Base-by-base conservation (phyloP, 768 basidiomycete species). In the Trametes sanguinea region DNA sequence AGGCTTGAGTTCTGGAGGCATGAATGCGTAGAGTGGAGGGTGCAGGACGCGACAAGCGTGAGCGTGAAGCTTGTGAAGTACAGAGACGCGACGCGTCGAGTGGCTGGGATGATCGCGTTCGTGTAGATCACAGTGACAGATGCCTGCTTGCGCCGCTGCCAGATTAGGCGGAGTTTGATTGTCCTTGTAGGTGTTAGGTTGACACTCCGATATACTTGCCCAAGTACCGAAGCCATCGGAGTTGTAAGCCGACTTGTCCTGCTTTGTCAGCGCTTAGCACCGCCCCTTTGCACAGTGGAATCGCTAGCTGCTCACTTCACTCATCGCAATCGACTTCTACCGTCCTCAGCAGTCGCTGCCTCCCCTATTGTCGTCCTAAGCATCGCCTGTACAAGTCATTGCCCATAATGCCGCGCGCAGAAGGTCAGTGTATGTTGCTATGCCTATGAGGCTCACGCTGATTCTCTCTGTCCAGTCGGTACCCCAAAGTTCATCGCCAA, bases 401-500 rank as follows among this genome's bases (percentile, higher is more conserved):
- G 58, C 33, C 64, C 79, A 77, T 0, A 60, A 93, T 93, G 90
- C 91, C 90, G 62, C 89, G 90, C 60, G 90, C 90, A 69, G 90
- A 91, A 90, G 90, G 90, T 86, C 66, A 35, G 75, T 51, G 32
- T 4, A 30, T 50, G 11, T 32, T 9, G 13, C 3, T 2, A 14
- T 27, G 1, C 3, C 5, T 50, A 4, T 33, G 48, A 29, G 13
- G 29, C 4, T 14, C 7, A 27, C 48, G 14, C 30, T 37, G 6
- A 37, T 37, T 6, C 30, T 16, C 14, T 29, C 14, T 16, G 46
- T 29, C 1, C 62, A 92, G 92, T 90, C 68, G 92, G 92, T 72
- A 93, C 92, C 6, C 90, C 92, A 29, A 94, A 94, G 76, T 90
- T 84, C 75, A 77, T 95, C 63, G 94, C 93, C 22, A 98, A 98